Base-by-base conservation (phyloP, 208 protist genomes). In the Novymonas esmeraldas region DNA sequence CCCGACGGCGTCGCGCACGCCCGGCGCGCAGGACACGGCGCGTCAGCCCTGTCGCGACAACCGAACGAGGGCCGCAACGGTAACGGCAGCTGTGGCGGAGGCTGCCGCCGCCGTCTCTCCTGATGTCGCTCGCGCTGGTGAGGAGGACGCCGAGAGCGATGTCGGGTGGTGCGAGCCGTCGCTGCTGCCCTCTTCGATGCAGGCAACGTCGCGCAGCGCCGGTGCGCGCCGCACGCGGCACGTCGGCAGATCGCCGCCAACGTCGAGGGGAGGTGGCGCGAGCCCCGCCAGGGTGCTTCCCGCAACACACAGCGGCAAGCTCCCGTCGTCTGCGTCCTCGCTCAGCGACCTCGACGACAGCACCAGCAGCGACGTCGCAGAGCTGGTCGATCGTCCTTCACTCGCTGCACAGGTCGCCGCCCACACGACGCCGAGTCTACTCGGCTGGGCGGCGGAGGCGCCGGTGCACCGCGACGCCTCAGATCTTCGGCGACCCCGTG, bases 321-420 rank as follows among this genome's bases (percentile, higher is more conserved):
- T n/a, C n/a, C 18, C 54, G 9, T 28, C 33, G n/a, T 59, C 54
- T 18, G 16, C 54, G 11, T 18, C 16, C 13, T 11, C 34, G 22
- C 54, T 59, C 54, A 29, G n/a, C 14, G 28, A 7, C 29, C 29
- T 26, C 42, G 54, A 33, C 13, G 13, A 16, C 29, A 49, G 38
- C 59, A 61, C 31, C 28, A 41, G 38, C 11, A 64, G 55, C 41
- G 70, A 64, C 62, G 45, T 70, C 26, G 42, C 36, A 18, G 62
- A 34, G 45, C 61, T 70, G 2, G 63, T 57, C 2, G n/a, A 52
- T 10, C 46, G 51, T 13, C 55, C 70, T 9, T 76, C 56, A 13
- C 62, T 49, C 13, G 5, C 18, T 6, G 29, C 44, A 5, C 36
- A n/a, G 50, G n/a, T n/a, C n/a, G n/a, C n/a, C n/a, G n/a, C n/a